Evolutionary conservation across 495 filamentous ascomycete species (phyloP).

Genomic region (Beverwykella pulmonaria): DNA sequence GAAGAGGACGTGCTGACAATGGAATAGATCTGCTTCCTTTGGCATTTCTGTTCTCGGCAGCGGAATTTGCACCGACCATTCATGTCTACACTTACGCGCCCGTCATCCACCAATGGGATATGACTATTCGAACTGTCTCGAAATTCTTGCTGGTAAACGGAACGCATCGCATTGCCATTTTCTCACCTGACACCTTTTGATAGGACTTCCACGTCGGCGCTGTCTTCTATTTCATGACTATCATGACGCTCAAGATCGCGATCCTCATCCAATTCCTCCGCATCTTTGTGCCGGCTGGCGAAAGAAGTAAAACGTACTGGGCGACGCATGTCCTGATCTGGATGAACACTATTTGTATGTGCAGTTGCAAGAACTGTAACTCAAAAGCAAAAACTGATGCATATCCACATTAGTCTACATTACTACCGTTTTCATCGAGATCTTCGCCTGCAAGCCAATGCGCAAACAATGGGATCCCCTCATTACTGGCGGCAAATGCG

Average conservation of each 20-base stretch:
- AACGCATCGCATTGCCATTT: background rate
- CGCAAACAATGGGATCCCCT: slow-evolving; percentile 8
- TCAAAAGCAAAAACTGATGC: too few relatives aligned
- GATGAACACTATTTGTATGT: background rate
- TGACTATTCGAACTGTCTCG: background rate
- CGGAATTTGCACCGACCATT: background rate
- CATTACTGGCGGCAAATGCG: background rate
- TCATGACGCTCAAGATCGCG: background rate
- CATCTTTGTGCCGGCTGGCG: background rate
- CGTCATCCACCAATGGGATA: slow-evolving; percentile 7
- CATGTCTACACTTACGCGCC: background rate
- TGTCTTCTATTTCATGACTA: slow-evolving; percentile 7
- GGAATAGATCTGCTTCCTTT: background rate
- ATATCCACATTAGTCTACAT: slow-evolving; percentile 4
- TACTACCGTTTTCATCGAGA: slow-evolving; percentile 3
- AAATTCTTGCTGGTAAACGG: background rate
- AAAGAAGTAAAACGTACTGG: background rate
- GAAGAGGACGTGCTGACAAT: background rate
- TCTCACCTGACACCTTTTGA: background rate
- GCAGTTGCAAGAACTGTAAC: too few relatives aligned
- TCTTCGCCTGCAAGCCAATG: slow-evolving; percentile 16
- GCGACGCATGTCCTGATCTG: slow-evolving; percentile 2
- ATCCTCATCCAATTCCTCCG: slow-evolving; percentile 6
- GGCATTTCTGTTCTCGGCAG: background rate
- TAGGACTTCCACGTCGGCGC: background rate